Percentiles rank a stretch among this genome's conserved stretches.
These are phyloP conservation scores for Chionographis japonica DNA, from an alignment of 106 monocot species.

Conservation along the genomic window DNA sequence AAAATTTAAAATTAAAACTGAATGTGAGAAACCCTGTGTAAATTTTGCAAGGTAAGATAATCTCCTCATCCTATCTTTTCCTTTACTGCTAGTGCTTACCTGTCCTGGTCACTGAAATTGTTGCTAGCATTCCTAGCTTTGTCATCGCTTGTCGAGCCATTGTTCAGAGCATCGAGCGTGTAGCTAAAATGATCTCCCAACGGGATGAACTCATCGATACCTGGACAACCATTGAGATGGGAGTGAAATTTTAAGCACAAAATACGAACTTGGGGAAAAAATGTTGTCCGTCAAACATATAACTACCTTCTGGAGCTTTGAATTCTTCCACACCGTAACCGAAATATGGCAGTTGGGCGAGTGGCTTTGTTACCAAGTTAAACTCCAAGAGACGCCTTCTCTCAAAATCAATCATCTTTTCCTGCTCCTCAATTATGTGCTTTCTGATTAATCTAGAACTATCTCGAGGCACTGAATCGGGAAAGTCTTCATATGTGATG, in stretches of 20 bases:
- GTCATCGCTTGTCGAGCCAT: slow-evolving; percentile 14
- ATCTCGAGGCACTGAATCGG: slow-evolving; percentile 7
- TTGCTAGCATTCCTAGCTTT: slow-evolving; percentile 19
- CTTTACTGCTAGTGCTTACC: slow-evolving; percentile 9
- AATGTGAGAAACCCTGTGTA: too few species aligned
- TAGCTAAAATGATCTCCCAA: slow-evolving; percentile 25
- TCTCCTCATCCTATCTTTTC: too few species aligned
- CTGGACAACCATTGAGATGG: slow-evolving; percentile 6
- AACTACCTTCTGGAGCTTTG: slow-evolving; percentile 24
- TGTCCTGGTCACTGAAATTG: slow-evolving; percentile 25
- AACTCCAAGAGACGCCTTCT: slow-evolving; percentile 17
- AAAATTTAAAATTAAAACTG: too few species aligned
- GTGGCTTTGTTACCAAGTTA: slow-evolving; percentile 2
- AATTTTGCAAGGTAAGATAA: too few species aligned
- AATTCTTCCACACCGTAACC: slow-evolving; percentile 16
- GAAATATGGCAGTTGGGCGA: not conserved
- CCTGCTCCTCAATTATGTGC: slow-evolving; percentile 23
- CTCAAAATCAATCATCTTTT: slow-evolving; percentile 23
- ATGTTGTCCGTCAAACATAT: not conserved
- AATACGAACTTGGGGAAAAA: not conserved
- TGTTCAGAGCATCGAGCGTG: slow-evolving; percentile 14
- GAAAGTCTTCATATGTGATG: too few species aligned
- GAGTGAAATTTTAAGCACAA: not conserved
- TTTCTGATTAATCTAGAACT: slow-evolving; percentile 16
- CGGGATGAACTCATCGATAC: slow-evolving; percentile 11